These are phyloP conservation scores for Globisporangium middletonii DNA, from an alignment of 352 stramenopile genomes.

Conservation along the genomic window DNA sequence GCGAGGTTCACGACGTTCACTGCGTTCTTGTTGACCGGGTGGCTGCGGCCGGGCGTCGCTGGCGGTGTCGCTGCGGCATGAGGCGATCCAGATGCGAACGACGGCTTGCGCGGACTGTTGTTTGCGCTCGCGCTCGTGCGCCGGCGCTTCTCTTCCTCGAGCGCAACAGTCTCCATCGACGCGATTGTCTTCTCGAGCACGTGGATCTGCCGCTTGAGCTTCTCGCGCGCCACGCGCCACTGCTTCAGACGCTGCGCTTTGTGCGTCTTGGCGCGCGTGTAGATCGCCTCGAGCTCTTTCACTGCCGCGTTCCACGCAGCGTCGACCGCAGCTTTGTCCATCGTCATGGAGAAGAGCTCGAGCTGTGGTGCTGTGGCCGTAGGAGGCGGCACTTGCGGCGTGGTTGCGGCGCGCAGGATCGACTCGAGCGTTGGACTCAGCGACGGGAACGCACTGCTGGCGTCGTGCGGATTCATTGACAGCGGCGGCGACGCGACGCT, in stretches of 20 bases:
- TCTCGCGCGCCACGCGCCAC: conserved; percentile 58
- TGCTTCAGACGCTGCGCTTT: conserved; percentile 33
- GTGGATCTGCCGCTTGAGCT: conserved; percentile 61
- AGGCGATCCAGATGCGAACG: conserved; percentile 9
- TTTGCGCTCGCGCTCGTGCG: conserved; percentile 27
- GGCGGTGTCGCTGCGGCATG: conserved; percentile 2
- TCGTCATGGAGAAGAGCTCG: conserved; percentile 28
- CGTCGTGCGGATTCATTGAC: neutral
- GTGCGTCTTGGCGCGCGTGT: conserved; percentile 38
- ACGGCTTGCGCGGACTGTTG: conserved; percentile 16
- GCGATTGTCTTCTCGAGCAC: conserved; percentile 64
- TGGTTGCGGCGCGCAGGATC: neutral
- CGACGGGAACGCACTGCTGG: conserved; percentile 5
- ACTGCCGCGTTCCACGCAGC: conserved; percentile 40
- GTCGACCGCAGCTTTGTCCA: conserved; percentile 53
- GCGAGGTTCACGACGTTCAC: conserved; percentile 48
- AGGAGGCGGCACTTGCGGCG: neutral
- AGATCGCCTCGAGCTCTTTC: conserved; percentile 44
- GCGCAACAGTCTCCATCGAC: conserved; percentile 51
- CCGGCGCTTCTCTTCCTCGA: conserved; percentile 40
- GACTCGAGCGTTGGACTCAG: conserved; percentile 8
- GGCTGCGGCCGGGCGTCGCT: neutral
- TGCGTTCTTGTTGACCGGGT: conserved; percentile 21
- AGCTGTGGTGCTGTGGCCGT: conserved; percentile 4
- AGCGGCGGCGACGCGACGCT: conserved; percentile 5